Conservation (phyloP, 129 eudicot genomes). For the Saussurea involucrata region DNA sequence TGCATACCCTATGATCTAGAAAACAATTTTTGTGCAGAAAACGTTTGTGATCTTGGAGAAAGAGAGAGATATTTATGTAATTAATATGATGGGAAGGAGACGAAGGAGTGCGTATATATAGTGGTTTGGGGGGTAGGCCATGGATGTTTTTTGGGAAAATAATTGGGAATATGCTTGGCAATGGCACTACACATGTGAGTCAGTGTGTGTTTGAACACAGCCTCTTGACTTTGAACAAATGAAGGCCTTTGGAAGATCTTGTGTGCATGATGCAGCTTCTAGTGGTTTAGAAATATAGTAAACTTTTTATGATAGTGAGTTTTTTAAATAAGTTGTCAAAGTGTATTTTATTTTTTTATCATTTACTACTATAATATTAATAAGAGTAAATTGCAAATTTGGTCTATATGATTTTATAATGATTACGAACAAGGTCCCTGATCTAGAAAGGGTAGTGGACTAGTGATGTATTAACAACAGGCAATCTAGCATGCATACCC, state of each 20-base stretch:
- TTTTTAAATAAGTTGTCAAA: too few relatives aligned
- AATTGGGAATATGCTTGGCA: constrained; percentile 20
- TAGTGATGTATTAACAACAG: too few relatives aligned
- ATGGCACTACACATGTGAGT: neutral
- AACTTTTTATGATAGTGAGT: neutral
- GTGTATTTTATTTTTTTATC: too few relatives aligned
- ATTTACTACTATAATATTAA: too few relatives aligned
- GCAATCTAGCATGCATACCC: too few relatives aligned
- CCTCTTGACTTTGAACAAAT: constrained; percentile 34
- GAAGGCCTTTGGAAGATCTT: neutral
- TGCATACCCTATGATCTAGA: too few relatives aligned
- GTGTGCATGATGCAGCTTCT: neutral
- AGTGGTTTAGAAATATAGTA: neutral
- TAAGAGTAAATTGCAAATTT: too few relatives aligned
- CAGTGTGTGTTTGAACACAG: constrained; percentile 36
- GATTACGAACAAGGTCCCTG: too few relatives aligned
- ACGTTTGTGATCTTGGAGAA: neutral
- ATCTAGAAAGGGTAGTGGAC: too few relatives aligned
- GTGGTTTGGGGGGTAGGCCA: neutral
- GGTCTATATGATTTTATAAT: too few relatives aligned
- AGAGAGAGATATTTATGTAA: constrained; percentile 2
- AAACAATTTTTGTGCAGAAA: neutral
- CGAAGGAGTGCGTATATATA: constrained; percentile 17
- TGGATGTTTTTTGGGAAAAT: constrained; percentile 6
- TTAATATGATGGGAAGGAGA: neutral